phyloP scores from a whole-genome alignment of 225 moss, liverwort and hornwort genomes.

The Marchantia polymorpha region DNA sequence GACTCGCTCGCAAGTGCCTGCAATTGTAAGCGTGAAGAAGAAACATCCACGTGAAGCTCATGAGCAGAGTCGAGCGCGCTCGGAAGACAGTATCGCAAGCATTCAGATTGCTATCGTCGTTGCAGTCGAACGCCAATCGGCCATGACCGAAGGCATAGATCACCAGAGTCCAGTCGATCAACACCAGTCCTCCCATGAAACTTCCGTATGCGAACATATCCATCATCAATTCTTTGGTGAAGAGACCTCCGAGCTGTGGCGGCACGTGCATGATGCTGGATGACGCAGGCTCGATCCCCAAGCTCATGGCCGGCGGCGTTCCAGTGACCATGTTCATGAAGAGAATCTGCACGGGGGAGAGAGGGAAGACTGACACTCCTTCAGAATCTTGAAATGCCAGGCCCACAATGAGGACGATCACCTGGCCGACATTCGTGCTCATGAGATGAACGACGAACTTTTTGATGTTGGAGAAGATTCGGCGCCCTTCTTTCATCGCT shows the following conservation, averaged over 20 bases:
- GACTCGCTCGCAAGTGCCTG: constrained; percentile 39
- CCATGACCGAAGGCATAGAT: constrained; percentile 20
- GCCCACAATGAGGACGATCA: constrained; percentile 18
- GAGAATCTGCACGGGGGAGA: constrained; percentile 50
- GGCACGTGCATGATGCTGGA: constrained; percentile 16
- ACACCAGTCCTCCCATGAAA: constrained; percentile 16
- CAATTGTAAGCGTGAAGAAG: constrained; percentile 57
- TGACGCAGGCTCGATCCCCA: constrained; percentile 40
- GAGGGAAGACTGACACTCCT: constrained; percentile 34
- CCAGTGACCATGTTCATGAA: constrained; percentile 55
- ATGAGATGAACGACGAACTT: constrained; percentile 22
- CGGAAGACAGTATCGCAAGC: constrained; percentile 38
- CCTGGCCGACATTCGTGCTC: constrained; percentile 19
- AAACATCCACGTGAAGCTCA: constrained; percentile 58
- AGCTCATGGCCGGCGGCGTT: constrained; percentile 56
- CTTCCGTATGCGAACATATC: constrained; percentile 18
- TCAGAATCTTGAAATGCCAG: constrained; percentile 8
- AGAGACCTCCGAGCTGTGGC: constrained; percentile 14
- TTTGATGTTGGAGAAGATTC: constrained; percentile 20
- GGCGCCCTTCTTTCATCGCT: constrained; percentile 40
- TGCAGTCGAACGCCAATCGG: constrained; percentile 15
- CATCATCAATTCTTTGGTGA: constrained; percentile 12
- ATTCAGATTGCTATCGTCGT: constrained; percentile 14
- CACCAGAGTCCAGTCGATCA: constrained; percentile 9
- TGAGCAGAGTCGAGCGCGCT: constrained; percentile 46